A percentile compares a stretch with the other conserved stretches of the same genome.
Evolutionary conservation across 176 grass and related monocot species (phyloP).

Genomic region (Alopecurus myosuroides): DNA sequence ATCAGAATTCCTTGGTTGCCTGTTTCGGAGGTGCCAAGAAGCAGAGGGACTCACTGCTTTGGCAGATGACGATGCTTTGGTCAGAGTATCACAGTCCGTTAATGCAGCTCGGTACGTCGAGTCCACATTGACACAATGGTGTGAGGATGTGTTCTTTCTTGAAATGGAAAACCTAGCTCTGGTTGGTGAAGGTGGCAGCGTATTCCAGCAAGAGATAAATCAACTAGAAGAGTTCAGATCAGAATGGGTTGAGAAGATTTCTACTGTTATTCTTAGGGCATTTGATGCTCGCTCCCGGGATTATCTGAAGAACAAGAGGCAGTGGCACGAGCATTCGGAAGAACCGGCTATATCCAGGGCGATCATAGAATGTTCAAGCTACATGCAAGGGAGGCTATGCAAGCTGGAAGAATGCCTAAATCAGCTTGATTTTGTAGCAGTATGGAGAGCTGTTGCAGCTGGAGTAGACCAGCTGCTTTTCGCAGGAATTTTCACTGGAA

Average conservation of each 20-base stretch:
- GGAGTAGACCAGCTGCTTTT: constrained; percentile 73
- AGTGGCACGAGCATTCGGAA: constrained; percentile 76
- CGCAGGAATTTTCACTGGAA: constrained; percentile 48
- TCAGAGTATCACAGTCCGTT: constrained; percentile 71
- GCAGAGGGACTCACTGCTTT: constrained; percentile 91
- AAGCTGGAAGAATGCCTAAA: constrained; percentile 66
- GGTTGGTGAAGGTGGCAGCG: constrained; percentile 18
- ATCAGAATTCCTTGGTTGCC: constrained; percentile 59
- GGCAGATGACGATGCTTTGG: constrained; percentile 73
- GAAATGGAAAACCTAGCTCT: constrained; percentile 68
- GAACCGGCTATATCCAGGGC: constrained; percentile 46
- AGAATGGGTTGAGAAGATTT: constrained; percentile 84
- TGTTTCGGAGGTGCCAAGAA: constrained; percentile 87
- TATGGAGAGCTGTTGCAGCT: constrained; percentile 63
- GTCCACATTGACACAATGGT: constrained; percentile 73
- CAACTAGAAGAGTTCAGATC: constrained; percentile 54
- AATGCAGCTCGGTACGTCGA: constrained; percentile 67
- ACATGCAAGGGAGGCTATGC: constrained; percentile 67
- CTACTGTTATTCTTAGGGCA: constrained; percentile 72
- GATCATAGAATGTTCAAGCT: constrained; percentile 60
- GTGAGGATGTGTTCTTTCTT: constrained; percentile 85
- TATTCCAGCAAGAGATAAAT: constrained; percentile 70
- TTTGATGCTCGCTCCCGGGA: constrained; percentile 69
- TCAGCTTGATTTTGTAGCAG: constrained; percentile 55
- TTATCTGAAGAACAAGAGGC: constrained; percentile 81